Base-by-base conservation (phyloP, 345 rosid genomes). In the Ceriops tagal region DNA sequence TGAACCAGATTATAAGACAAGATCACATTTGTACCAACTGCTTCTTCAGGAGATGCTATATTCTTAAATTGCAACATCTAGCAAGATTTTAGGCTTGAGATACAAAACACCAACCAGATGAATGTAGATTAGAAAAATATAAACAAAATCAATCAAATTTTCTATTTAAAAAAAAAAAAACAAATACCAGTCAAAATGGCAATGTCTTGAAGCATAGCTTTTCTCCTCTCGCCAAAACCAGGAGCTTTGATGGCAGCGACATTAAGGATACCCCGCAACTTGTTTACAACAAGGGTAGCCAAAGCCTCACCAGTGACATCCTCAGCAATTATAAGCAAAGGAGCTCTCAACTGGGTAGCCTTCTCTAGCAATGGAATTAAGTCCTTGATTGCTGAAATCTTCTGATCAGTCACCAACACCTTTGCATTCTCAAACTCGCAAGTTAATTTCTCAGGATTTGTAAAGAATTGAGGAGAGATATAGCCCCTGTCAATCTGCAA, bases 231-330 rank as follows among this genome's bases (percentile, higher is more conserved):
- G 62, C 99, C 99, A 72, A 95, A 95, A 68, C 96, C 84, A 16
- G 99, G 99, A 66, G 99, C 97, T 83, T 92, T 92, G 52, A 95
- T 85, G 65, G 98, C 99, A 1, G 91, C 92, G 34, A 95, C 99
- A 67, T 92, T 95, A 31, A 95, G 71, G 43, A 95, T 87, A 56
- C 99, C 99, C n/a, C 99, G 86, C 71, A 95, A 81, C 78, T 95
- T 95, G 89, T 95, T 95, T 66, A 93, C 99, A 24, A 93, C 97
- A 61, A 95, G 89, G 31, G 99, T 92, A 24, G 99, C 97, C 73
- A 95, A 70, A 49, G 99, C 99, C 84, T 95, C 97, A 8, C 99
- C 99, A 6, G 91, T 85, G 16, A 95, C 88, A 81, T 95, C 99
- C 85, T 92, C 97, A 2, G 99, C 97, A 72, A 95, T 90, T 63